Evolutionary conservation across 495 filamentous ascomycete genomes (phyloP).

Genomic region (Neurospora intermedia): DNA sequence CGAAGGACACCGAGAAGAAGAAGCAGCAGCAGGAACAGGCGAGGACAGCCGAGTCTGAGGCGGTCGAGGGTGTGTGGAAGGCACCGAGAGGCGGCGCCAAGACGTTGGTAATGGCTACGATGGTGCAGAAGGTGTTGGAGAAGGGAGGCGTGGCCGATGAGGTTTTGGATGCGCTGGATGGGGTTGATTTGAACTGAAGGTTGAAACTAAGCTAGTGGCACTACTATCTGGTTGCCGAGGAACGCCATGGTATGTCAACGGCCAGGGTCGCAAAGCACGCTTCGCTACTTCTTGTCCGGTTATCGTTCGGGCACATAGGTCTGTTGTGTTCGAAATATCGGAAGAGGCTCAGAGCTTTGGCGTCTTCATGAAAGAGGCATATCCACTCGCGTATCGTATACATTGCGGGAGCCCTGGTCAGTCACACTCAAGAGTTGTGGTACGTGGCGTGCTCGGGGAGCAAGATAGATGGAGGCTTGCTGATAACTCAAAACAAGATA

Average conservation of each 20-base stretch:
- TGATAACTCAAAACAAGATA: not conserved
- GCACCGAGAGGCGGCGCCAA: constrained; percentile 66
- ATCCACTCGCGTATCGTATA: not conserved
- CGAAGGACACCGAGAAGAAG: constrained; percentile 14
- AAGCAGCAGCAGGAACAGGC: constrained; percentile 32
- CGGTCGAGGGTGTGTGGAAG: constrained; percentile 65
- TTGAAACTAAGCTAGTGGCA: no score
- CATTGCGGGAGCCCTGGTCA: not conserved
- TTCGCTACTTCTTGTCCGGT: not conserved
- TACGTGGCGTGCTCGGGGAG: not conserved
- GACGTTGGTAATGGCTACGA: constrained; percentile 51
- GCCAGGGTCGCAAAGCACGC: not conserved
- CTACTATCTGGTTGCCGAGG: not conserved
- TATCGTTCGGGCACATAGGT: not conserved
- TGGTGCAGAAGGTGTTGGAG: constrained; percentile 56
- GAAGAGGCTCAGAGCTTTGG: not conserved
- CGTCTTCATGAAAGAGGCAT: not conserved
- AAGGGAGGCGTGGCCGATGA: constrained; percentile 74
- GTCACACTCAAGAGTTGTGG: not conserved
- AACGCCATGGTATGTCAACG: not conserved
- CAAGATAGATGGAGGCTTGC: not conserved
- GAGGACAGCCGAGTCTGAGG: constrained; percentile 41
- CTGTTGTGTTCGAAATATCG: not conserved
- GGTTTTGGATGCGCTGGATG: constrained; percentile 67
- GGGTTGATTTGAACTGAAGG: constrained; percentile 38